Conservation (phyloP, 2,329 filamentous ascomycete genomes). For the Domatiomyces globalis region DNA sequence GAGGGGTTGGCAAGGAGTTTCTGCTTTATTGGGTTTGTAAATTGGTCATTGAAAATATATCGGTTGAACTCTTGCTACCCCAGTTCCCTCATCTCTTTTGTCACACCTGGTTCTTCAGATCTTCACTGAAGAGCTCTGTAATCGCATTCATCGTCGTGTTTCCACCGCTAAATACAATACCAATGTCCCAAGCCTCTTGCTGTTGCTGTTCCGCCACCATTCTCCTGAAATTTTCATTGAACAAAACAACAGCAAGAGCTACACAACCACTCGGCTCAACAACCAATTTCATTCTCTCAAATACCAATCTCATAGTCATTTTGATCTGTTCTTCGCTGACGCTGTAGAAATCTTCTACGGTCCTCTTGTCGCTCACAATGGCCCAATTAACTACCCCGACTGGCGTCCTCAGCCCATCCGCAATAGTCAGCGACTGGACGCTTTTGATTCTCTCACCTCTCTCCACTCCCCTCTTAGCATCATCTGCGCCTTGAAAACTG, state of each 20-base stretch:
- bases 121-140: slow-evolving; percentile 35
- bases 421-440: slow-evolving; percentile 68
- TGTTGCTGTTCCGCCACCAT: slow-evolving; percentile 42
- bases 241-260: slow-evolving; percentile 67
- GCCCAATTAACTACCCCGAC: slow-evolving; percentile 63
- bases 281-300: slow-evolving; percentile 80
- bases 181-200: slow-evolving; percentile 57
- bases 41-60: too few relatives aligned
- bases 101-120: not conserved
- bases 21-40: too few relatives aligned
- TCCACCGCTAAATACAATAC: slow-evolving; percentile 47
- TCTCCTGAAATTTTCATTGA: slow-evolving; percentile 65
- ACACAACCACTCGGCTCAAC: slow-evolving; percentile 82
- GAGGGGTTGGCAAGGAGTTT: too few relatives aligned
- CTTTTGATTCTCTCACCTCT: slow-evolving; percentile 41
- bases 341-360: slow-evolving; percentile 56
- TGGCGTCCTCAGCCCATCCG: slow-evolving; percentile 76
- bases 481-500: slow-evolving; percentile 66
- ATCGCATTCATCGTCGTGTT: slow-evolving; percentile 52
- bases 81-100: too few relatives aligned
- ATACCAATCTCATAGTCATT: slow-evolving; percentile 58
- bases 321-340: slow-evolving; percentile 75
- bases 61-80: too few relatives aligned
- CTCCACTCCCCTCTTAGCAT: slow-evolving; percentile 57
- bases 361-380: slow-evolving; percentile 56